phyloP scores from a whole-genome alignment of 106 monocot species.

The Amphibolis antarctica region DNA sequence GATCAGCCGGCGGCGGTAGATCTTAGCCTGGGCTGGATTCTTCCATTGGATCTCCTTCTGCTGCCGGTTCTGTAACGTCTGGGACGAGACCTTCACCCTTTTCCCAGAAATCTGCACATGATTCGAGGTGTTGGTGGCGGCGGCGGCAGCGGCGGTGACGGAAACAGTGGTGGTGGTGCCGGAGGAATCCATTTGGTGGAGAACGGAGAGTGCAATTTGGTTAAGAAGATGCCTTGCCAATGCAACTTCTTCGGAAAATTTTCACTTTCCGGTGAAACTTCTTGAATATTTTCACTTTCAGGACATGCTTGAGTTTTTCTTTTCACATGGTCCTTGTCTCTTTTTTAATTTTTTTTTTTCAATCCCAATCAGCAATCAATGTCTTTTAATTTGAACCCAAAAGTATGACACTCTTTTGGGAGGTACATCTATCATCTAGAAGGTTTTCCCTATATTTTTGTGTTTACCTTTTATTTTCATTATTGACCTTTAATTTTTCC shows the following conservation, averaged over 20 bases:
- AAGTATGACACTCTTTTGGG: too few species aligned
- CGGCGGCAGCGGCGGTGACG: background rate
- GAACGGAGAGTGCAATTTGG: background rate
- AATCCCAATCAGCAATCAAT: too few species aligned
- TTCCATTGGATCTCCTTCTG: constrained; percentile 25
- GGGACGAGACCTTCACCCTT: constrained; percentile 4
- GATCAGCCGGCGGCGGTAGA: constrained; percentile 50
- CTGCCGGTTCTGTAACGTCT: background rate
- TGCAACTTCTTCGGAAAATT: background rate
- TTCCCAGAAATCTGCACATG: background rate
- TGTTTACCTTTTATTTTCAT: too few species aligned
- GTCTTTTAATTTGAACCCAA: too few species aligned
- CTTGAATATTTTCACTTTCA: too few species aligned
- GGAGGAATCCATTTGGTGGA: constrained; percentile 7
- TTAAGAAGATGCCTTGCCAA: background rate
- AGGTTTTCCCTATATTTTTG: too few species aligned
- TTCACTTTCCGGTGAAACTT: background rate
- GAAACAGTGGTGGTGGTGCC: background rate
- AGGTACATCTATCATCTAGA: too few species aligned
- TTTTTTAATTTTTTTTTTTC: too few species aligned
- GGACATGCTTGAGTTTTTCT: too few species aligned
- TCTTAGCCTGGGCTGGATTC: constrained; percentile 30
- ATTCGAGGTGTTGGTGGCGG: background rate
- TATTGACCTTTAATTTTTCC: too few species aligned
- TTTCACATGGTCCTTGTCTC: too few species aligned